These are phyloP conservation scores for Panaeolus papilionaceus DNA, from an alignment of 768 basidiomycete genomes.

Conservation along the genomic window DNA sequence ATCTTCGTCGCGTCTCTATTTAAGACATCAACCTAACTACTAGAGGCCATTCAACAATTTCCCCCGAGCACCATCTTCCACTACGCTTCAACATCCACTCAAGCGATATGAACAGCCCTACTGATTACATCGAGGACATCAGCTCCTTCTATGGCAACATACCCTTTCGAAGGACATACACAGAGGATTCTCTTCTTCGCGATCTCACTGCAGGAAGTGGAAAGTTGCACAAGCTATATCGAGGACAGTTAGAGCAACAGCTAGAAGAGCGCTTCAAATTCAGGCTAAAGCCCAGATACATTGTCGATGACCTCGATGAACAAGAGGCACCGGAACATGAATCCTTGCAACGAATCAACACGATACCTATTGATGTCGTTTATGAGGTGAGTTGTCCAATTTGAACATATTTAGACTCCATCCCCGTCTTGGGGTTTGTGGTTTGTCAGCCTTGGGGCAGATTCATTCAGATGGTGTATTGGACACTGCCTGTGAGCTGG, in stretches of 20 bases:
- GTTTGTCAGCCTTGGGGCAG: slow-evolving; percentile 9
- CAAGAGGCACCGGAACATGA: slow-evolving; percentile 3
- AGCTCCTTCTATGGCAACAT: neutral
- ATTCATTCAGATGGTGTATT: neutral
- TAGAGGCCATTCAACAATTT: neutral
- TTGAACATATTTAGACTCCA: neutral
- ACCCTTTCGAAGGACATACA: neutral
- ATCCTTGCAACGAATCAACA: neutral
- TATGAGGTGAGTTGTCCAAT: neutral
- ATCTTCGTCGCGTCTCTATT: slow-evolving; percentile 2
- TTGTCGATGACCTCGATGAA: slow-evolving; percentile 4
- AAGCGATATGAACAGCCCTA: neutral
- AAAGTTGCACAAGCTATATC: slow-evolving; percentile 3
- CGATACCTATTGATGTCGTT: slow-evolving; percentile 6
- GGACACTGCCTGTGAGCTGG: neutral
- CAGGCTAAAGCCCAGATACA: neutral
- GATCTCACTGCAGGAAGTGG: slow-evolving; percentile 8
- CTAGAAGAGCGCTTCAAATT: neutral
- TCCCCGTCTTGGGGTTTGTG: neutral
- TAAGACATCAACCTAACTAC: neutral
- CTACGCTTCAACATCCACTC: neutral
- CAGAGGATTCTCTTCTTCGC: slow-evolving; percentile 2
- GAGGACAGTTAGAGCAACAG: neutral
- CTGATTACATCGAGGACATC: neutral
- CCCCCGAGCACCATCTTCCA: neutral